A percentile compares a stretch with the other conserved stretches of the same genome.
Evolutionary conservation across 768 basidiomycete genomes (phyloP).

Genomic region (Hebeloma cylindrosporum): DNA sequence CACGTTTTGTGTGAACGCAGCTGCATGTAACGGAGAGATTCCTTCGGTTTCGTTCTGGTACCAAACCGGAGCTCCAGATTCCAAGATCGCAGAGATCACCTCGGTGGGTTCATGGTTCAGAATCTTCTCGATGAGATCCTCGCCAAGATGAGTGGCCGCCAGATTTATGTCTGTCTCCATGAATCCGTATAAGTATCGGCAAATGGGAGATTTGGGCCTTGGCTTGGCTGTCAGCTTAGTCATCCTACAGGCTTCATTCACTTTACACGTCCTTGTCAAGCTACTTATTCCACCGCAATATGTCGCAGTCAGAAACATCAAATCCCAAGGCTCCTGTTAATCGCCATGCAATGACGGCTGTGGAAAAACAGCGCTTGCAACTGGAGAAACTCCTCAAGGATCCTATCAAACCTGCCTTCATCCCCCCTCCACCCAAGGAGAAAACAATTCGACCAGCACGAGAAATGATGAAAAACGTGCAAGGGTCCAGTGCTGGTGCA

Average conservation of each 20-base stretch:
- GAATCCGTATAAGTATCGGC: too few species aligned
- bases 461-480: slow-evolving; percentile 99
- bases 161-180: slow-evolving; percentile 37
- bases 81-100: slow-evolving; percentile 49
- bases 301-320: slow-evolving; percentile 16
- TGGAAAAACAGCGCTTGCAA: slow-evolving; percentile 59
- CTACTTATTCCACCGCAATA: slow-evolving; percentile 5
- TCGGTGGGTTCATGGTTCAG: slow-evolving; percentile 47
- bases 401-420: slow-evolving; percentile 75
- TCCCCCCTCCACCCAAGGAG: slow-evolving; percentile 81
- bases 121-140: slow-evolving; percentile 58
- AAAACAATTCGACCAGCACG: slow-evolving; percentile 78
- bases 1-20: slow-evolving; percentile 68
- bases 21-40: slow-evolving; percentile 84
- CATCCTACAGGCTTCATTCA: too few species aligned
- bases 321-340: slow-evolving; percentile 31
- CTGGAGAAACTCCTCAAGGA: slow-evolving; percentile 90
- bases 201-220: background rate
- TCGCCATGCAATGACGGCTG: slow-evolving; percentile 50
- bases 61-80: slow-evolving; percentile 81
- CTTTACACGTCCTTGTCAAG: too few species aligned
- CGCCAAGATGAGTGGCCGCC: slow-evolving; percentile 54
- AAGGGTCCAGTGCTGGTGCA: slow-evolving; percentile 95
- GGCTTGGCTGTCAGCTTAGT: too few species aligned
- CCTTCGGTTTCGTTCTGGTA: slow-evolving; percentile 82